Conservation (phyloP, 2,329 filamentous ascomycete species). For the Fusarium sp. region DNA sequence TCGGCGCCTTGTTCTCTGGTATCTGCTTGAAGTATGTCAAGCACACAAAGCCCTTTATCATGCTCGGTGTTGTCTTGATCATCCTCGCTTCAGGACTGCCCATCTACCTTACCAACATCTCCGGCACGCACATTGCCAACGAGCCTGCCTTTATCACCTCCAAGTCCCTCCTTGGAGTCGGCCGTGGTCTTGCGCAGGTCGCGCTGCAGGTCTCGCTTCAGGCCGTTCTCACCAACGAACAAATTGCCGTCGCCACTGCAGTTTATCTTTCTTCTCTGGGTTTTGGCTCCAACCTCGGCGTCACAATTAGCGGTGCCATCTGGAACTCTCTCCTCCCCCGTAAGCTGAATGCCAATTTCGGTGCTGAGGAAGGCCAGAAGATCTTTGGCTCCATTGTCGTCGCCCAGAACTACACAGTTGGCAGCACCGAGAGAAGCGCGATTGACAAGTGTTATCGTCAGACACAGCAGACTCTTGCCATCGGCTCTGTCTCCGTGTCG, state of each 20-base stretch:
- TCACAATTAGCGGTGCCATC: constrained; percentile 34
- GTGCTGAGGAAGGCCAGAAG: constrained; percentile 10
- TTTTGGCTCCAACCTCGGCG: constrained; percentile 35
- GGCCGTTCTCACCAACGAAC: constrained; percentile 29
- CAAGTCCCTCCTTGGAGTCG: constrained; percentile 36
- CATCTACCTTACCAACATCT: constrained; percentile 39
- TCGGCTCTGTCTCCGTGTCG: constrained; percentile 32
- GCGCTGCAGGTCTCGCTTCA: constrained; percentile 23
- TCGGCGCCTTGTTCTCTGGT: constrained; percentile 17
- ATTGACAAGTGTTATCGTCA: constrained; percentile 33
- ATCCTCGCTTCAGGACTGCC: constrained; percentile 35
- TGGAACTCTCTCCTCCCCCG: constrained; percentile 38
- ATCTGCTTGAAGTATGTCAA: constrained; percentile 32
- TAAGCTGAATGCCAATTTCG: constrained; percentile 27
- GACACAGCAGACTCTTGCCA: constrained; percentile 35
- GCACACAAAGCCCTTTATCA: constrained; percentile 34
- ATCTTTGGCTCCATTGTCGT: constrained; percentile 38
- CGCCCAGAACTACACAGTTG: constrained; percentile 19
- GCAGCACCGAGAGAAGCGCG: constrained; percentile 14
- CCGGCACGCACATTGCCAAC: constrained; percentile 29
- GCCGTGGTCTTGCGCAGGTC: constrained; percentile 32
- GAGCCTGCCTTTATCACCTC: constrained; percentile 33
- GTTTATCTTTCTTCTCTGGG: constrained; percentile 36
- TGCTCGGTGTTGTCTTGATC: constrained; percentile 26
- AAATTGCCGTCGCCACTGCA: constrained; percentile 32